Base-by-base conservation (phyloP, 192 early-diverging fungal genomes). In the Linnemannia elongata region DNA sequence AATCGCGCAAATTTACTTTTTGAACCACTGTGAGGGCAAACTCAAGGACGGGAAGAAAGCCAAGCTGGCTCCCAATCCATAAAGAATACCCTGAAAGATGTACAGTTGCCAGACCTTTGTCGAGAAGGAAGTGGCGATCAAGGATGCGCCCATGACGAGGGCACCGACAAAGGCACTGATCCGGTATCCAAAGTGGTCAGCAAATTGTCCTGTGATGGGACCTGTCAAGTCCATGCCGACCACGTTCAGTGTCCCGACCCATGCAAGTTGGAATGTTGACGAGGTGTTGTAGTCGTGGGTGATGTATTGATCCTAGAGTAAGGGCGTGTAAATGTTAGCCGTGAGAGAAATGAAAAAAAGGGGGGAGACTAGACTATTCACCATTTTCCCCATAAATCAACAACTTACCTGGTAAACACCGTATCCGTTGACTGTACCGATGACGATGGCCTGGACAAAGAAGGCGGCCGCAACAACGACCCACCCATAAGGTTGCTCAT, bases 21-120 rank as follows among this genome's bases (percentile, higher is more conserved):
- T 82, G 66, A 91, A 93, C 89, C 89, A 93, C 60, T 93, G 92
- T 20, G 91, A 89, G n/a, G 92, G 91, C n/a, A 92, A 84, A 20
- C 89, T 89, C 22, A 85, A 63, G 0, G 90, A 85, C 0, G 92
- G 91, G 38, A 91, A 90, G 76, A 89, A 92, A 15, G 90, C 90
- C 15, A 91, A 52, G 35, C 89, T 79, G 2, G 84, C 89, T 30
- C 91, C 92, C 0, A 92, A 30, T 22, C 86, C 84, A 35, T 86
- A 86, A 0, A 71, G 13, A 42, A 86, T 57, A 42, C 84, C 84
- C 44, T 86, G 84, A 22, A 76, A 86, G 36, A 86, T 76, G 49
- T 81, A 86, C 17, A 86, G 63, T 47, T 86, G 74, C 84, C 80
- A 82, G 75, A 92, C 60, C 24, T 76, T 20, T 24, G 90, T 90